Percentiles rank a stretch among this genome's conserved stretches.
Evolutionary conservation across 148 eudicot genomes (phyloP).

Genomic region (Fagopyrum homotropicum): DNA sequence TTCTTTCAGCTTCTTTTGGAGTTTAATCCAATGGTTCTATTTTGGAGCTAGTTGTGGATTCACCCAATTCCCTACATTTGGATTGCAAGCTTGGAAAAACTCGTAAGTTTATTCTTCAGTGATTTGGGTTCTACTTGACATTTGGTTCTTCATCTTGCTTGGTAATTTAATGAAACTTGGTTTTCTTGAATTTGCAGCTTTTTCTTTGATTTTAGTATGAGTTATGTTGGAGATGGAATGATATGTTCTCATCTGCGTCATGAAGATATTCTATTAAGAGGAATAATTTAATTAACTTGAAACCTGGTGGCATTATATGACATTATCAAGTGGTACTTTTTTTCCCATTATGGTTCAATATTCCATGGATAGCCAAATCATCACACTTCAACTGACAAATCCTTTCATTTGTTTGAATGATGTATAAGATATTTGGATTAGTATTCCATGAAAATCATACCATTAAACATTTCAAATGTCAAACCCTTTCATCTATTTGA

Average conservation of each 20-base stretch:
- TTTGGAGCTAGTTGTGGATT: slow-evolving; percentile 37
- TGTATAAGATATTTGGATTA: neutral
- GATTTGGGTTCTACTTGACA: neutral
- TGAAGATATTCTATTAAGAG: too few species aligned
- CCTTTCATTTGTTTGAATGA: neutral
- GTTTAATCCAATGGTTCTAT: slow-evolving; percentile 60
- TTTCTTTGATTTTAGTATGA: slow-evolving; percentile 14
- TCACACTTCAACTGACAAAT: neutral
- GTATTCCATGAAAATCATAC: too few species aligned
- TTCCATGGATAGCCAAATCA: neutral
- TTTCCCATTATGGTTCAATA: neutral
- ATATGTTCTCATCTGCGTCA: slow-evolving; percentile 7
- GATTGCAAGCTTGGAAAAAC: slow-evolving; percentile 33
- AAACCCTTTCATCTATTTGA: neutral
- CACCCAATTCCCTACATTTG: slow-evolving; percentile 47
- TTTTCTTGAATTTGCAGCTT: slow-evolving; percentile 1
- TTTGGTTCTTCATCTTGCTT: neutral
- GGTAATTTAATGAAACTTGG: neutral
- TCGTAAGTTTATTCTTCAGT: neutral
- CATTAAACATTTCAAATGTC: too few species aligned
- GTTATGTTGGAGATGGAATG: slow-evolving; percentile 16
- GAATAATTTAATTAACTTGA: too few species aligned
- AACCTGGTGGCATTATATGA: too few species aligned
- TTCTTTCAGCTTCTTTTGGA: slow-evolving; percentile 72
- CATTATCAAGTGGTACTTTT: too few species aligned